Evolutionary conservation across 305 asterid species (phyloP), one percentile per base, ranked within the genome.

Genomic region (Rubia tinctorum): DNA sequence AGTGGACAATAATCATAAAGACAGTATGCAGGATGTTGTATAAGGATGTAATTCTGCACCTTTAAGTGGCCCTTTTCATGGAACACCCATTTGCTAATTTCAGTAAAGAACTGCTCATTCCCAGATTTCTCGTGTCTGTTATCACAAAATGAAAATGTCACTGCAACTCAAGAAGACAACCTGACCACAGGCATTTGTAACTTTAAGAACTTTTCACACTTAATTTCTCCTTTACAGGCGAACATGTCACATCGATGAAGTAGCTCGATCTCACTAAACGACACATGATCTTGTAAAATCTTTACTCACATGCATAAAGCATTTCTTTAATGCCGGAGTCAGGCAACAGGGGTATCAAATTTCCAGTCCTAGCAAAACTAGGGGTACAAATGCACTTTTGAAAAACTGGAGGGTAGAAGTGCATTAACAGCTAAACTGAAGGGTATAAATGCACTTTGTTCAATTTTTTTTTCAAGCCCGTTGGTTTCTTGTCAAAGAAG

Each of bases 11-110:
- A 22, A 60, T 25, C 15, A 22, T 20, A 62, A 45, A 23, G 53
- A 18, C 18, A 5, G 70, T 7, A 61, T 59, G 23, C 39, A 44
- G 43, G 47, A 51, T 67, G 39, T 63, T 30, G 70, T 22, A 23
- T 37, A 23, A 34, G 61, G 74, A 11, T 13, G 10, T 65, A 71
- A 72, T 53, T 27, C 79, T 23, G 22, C 72, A 90, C 97, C 97
- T 89, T 91, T 60, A 91, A 85, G 83, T 91, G 94, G 67, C 97
- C 96, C 71, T 92, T 85, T 78, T 88, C 96, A 76, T 89, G 97
- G 89, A 91, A 91, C 75, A 91, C 79, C 97, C 97, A 91, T 85
- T 89, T 91, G 88, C 92, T 82, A 76, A 87, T 76, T 84, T 91
- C 97, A 62, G 87, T 84, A 64, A 82, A 77, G 77, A 91, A 89